phyloP scores from a whole-genome alignment of 495 filamentous ascomycete genomes.

The Aspergillus baeticus region DNA sequence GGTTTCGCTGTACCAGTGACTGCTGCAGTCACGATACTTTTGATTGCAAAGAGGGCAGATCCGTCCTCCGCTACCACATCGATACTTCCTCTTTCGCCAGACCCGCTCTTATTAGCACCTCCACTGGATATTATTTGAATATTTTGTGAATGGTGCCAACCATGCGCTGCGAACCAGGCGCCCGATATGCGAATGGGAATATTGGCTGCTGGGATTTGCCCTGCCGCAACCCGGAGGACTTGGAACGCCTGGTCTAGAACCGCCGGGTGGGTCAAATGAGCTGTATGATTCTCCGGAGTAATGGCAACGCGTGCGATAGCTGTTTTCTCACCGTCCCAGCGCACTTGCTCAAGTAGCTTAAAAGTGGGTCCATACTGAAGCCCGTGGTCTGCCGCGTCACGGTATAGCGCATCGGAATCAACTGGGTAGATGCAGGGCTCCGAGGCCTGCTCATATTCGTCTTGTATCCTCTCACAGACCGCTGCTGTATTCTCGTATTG shows the following conservation, averaged over 20 bases:
- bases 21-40: neutral
- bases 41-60: neutral
- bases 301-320: conserved; percentile 11
- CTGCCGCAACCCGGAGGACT: conserved; percentile 2
- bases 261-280: conserved; percentile 23
- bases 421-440: neutral
- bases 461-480: neutral
- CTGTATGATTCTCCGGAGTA: conserved; percentile 16
- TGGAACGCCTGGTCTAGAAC: conserved; percentile 21
- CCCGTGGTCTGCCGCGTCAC: conserved; percentile 16
- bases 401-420: neutral
- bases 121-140: conserved; percentile 2
- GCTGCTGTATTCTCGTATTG: conserved; percentile 11
- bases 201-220: neutral
- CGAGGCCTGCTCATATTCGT: neutral
- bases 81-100: neutral
- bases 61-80: conserved; percentile 7
- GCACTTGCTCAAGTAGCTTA: conserved; percentile 14
- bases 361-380: conserved; percentile 26
- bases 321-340: conserved; percentile 10
- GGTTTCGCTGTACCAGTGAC: neutral
- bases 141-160: neutral
- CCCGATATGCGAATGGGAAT: conserved; percentile 7
- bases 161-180: conserved; percentile 11
- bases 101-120: neutral